Percentiles rank a stretch among this genome's conserved stretches.
These are phyloP conservation scores for Fusarium odoratissimum DNA, from an alignment of 2,329 filamentous ascomycete genomes.

Conservation along the genomic window DNA sequence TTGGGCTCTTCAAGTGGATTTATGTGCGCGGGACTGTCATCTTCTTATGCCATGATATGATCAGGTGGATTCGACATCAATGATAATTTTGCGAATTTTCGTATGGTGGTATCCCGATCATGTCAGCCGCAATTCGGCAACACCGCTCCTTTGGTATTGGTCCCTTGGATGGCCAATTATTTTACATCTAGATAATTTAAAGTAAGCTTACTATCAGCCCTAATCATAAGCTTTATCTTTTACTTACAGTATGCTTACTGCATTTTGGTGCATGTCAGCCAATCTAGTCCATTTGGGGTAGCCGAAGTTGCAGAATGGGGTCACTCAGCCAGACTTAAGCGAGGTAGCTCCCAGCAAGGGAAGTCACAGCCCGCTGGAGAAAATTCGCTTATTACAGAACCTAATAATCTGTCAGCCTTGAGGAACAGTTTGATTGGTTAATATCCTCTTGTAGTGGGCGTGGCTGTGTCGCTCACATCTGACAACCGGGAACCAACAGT, in stretches of 20 bases:
- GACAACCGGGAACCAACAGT: neutral
- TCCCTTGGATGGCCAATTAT: neutral
- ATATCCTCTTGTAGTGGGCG: neutral
- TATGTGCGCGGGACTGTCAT: neutral
- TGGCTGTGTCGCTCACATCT: neutral
- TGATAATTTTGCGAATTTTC: neutral
- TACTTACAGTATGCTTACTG: neutral
- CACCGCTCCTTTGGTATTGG: neutral
- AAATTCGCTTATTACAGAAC: neutral
- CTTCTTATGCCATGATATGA: neutral
- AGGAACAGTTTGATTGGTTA: neutral
- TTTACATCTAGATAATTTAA: neutral
- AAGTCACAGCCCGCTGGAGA: neutral
- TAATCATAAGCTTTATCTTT: neutral
- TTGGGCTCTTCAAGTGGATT: neutral
- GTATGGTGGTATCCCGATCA: neutral
- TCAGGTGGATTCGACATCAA: too few species aligned
- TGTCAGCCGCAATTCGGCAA: conserved; percentile 7
- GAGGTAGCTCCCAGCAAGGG: neutral
- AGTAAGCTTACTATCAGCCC: neutral
- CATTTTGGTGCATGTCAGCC: neutral
- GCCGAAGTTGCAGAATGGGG: neutral
- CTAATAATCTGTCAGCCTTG: neutral
- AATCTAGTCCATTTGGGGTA: neutral
- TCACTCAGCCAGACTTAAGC: neutral